Percentiles rank a stretch among this genome's conserved stretches.
phyloP scores from a whole-genome alignment of 352 stramenopile genomes.

The Globisporangium spinosum region DNA sequence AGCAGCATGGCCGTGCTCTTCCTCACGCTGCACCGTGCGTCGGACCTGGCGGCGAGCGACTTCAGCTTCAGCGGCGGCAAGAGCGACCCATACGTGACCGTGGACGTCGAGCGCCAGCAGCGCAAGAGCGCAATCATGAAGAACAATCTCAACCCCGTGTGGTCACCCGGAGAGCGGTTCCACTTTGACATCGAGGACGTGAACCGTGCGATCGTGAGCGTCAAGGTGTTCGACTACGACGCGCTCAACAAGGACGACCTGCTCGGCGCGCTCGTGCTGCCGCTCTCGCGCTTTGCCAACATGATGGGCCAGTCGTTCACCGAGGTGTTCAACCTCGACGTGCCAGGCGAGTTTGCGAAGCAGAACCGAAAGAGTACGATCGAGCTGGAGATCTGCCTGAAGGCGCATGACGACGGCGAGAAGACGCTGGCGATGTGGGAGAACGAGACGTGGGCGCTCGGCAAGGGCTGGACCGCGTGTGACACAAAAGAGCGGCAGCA shows the following conservation, averaged over 20 bases:
- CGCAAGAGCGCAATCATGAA: conserved; percentile 59
- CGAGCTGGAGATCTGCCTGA: conserved; percentile 51
- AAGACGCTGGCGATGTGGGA: conserved; percentile 52
- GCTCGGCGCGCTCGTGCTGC: conserved; percentile 50
- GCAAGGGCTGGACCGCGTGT: conserved; percentile 42
- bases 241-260: conserved; percentile 58
- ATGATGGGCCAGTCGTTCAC: conserved; percentile 38
- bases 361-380: conserved; percentile 51
- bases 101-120: conserved; percentile 45
- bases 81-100: conserved; percentile 73
- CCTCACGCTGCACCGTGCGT: conserved; percentile 42
- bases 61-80: conserved; percentile 51
- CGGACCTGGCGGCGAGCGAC: conserved; percentile 60
- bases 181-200: conserved; percentile 49
- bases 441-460: conserved; percentile 57
- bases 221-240: conserved; percentile 69
- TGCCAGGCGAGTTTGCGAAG: conserved; percentile 34
- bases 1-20: conserved; percentile 43
- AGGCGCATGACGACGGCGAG: conserved; percentile 32
- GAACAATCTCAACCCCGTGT: conserved; percentile 65
- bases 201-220: conserved; percentile 38
- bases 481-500: conserved; percentile 44
- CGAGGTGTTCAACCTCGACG: conserved; percentile 49
- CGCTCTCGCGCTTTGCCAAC: conserved; percentile 44
- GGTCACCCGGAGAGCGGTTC: conserved; percentile 55